Evolutionary conservation across 1,139 yeast genomes (phyloP).

Genomic region (Pichia sp.): DNA sequence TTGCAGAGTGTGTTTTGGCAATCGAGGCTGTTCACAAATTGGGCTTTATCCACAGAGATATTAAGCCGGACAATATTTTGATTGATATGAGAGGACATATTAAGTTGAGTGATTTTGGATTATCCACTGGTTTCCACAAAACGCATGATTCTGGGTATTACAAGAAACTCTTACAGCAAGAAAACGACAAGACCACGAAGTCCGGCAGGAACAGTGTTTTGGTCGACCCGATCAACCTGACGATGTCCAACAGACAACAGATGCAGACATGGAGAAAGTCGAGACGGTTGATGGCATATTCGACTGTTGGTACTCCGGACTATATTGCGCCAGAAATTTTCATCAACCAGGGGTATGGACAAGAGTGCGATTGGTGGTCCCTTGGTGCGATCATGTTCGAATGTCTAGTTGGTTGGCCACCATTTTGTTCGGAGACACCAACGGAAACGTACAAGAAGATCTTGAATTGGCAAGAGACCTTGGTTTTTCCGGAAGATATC

Average conservation of each 20-base stretch:
- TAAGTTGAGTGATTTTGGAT: conserved; percentile 75
- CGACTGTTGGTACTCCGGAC: conserved; percentile 98
- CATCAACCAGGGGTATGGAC: conserved; percentile 95
- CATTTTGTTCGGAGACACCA: conserved; percentile 98
- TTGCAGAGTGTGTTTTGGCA: conserved; percentile 84
- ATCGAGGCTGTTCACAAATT: conserved; percentile 78
- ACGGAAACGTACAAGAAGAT: conserved; percentile 96
- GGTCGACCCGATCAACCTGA: conserved; percentile 92
- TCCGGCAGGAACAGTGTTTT: conserved; percentile 67
- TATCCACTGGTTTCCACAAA: conserved; percentile 80
- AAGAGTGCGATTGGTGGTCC: conserved; percentile 99
- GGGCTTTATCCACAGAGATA: conserved; percentile 76
- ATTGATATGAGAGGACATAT: conserved; percentile 79
- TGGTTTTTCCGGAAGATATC: conserved; percentile 92
- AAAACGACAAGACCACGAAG: conserved; percentile 27
- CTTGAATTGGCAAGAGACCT: conserved; percentile 89
- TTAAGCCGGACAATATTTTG: conserved; percentile 75
- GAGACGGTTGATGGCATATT: conserved; percentile 93
- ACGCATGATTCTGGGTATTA: conserved; percentile 79
- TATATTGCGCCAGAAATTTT: conserved; percentile 98
- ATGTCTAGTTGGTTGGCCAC: conserved; percentile 99
- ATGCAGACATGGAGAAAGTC: conserved; percentile 98
- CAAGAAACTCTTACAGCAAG: conserved; percentile 65
- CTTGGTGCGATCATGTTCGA: conserved; percentile 98
- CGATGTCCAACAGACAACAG: conserved; percentile 94